phyloP scores from a whole-genome alignment of 2,329 filamentous ascomycete species.

The Tolypocladium tropicale region DNA sequence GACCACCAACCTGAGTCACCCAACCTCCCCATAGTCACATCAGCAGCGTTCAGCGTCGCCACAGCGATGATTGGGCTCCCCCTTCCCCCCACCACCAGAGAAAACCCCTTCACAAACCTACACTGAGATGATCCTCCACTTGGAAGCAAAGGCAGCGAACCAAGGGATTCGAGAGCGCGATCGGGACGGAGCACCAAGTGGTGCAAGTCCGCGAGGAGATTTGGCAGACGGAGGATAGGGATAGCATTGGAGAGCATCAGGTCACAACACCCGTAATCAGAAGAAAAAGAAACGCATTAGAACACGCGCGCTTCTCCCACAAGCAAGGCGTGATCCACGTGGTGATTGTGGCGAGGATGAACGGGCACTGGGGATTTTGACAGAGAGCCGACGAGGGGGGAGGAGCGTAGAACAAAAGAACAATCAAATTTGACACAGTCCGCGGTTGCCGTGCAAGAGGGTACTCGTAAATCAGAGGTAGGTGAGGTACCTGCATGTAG shows the following conservation, averaged over 20 bases:
- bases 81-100: constrained; percentile 1
- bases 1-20: constrained; percentile 4
- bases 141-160: constrained; percentile 1
- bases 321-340: not conserved
- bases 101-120: not conserved
- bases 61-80: constrained; percentile 5
- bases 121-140: not conserved
- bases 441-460: too few species aligned
- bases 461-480: too few species aligned
- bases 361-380: too few species aligned
- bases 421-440: too few species aligned
- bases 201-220: constrained; percentile 1
- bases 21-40: constrained; percentile 8
- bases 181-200: constrained; percentile 3
- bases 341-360: not conserved
- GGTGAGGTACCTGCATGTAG: too few species aligned
- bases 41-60: constrained; percentile 9
- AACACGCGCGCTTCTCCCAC: not conserved
- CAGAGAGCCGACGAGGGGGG: too few species aligned
- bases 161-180: constrained; percentile 3
- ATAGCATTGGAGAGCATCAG: constrained; percentile 7
- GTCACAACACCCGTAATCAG: constrained; percentile 7
- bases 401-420: too few species aligned
- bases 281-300: constrained; percentile 3
- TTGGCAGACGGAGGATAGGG: constrained; percentile 5